These are phyloP conservation scores for Glonium stellatum DNA, from an alignment of 495 filamentous ascomycete genomes.

Conservation along the genomic window DNA sequence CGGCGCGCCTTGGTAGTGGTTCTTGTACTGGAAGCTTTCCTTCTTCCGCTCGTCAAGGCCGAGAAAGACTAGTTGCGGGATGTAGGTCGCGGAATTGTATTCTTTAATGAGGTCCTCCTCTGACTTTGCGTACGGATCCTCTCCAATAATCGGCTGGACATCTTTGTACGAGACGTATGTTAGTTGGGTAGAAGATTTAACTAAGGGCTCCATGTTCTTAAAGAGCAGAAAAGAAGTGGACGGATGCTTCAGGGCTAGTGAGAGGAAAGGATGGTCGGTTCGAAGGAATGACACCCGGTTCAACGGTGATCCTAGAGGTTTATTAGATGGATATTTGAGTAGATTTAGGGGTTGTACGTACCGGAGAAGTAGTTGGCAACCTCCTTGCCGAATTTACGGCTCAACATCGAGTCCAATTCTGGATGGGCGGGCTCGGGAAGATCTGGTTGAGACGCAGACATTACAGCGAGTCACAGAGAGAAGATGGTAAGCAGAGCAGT, in stretches of 20 bases:
- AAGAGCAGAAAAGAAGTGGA: constrained; percentile 67
- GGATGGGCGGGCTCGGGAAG: constrained; percentile 52
- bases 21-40: constrained; percentile 47
- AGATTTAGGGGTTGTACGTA: constrained; percentile 27
- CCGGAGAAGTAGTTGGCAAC: constrained; percentile 94
- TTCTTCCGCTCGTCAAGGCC: constrained; percentile 66
- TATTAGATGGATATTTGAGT: background rate
- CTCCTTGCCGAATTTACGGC: constrained; percentile 81
- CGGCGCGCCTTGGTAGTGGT: constrained; percentile 63
- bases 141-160: constrained; percentile 61
- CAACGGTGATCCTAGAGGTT: constrained; percentile 55
- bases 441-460: constrained; percentile 28
- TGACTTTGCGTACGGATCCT: constrained; percentile 59
- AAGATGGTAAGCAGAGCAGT: constrained; percentile 2
- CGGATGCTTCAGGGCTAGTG: constrained; percentile 64
- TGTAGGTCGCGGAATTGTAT: constrained; percentile 64
- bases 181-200: constrained; percentile 49
- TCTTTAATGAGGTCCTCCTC: constrained; percentile 66
- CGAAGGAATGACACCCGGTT: constrained; percentile 85
- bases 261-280: constrained; percentile 69
- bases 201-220: constrained; percentile 70
- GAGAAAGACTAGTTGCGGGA: constrained; percentile 72
- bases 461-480: background rate
- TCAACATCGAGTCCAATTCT: constrained; percentile 75
- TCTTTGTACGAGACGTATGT: constrained; percentile 57